These are phyloP conservation scores for Gossypium raimondii DNA, from an alignment of 345 rosid genomes.

Conservation along the genomic window DNA sequence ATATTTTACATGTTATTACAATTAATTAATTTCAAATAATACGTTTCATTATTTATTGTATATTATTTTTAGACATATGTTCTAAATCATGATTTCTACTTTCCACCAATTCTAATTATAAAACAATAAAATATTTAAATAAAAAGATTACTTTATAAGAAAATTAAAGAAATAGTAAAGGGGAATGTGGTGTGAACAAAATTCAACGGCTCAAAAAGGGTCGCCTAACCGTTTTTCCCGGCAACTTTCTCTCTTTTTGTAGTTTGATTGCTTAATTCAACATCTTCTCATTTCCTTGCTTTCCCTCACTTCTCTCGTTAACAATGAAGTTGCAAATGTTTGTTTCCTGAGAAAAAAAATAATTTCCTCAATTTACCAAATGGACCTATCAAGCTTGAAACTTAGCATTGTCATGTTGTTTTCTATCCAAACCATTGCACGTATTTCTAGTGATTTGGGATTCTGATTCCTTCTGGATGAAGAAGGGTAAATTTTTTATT, in stretches of 20 bases:
- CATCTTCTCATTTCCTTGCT: not conserved
- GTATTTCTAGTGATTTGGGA: not conserved
- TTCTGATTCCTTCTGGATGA: conserved; percentile 7
- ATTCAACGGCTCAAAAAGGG: conserved; percentile 10
- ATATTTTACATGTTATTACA: too few relatives aligned
- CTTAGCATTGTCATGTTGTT: not conserved
- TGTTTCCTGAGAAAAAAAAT: not conserved
- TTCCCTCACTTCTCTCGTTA: not conserved
- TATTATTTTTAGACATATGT: too few relatives aligned
- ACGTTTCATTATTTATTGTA: fast-evolving
- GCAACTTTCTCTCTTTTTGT: conserved; percentile 4
- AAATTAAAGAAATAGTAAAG: not conserved
- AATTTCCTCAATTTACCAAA: too few relatives aligned
- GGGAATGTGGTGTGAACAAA: not conserved
- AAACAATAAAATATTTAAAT: not conserved
- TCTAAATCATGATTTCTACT: too few relatives aligned
- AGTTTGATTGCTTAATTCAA: not conserved
- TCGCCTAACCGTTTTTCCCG: conserved; percentile 16
- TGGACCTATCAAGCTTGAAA: not conserved
- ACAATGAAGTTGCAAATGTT: not conserved
- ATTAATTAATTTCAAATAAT: too few relatives aligned
- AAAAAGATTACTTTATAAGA: not conserved
- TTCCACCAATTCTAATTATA: not conserved
- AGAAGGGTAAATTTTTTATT: not conserved
- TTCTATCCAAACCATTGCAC: not conserved